Conservation (phyloP, 306 rosid species). For the Malus orientalis region DNA sequence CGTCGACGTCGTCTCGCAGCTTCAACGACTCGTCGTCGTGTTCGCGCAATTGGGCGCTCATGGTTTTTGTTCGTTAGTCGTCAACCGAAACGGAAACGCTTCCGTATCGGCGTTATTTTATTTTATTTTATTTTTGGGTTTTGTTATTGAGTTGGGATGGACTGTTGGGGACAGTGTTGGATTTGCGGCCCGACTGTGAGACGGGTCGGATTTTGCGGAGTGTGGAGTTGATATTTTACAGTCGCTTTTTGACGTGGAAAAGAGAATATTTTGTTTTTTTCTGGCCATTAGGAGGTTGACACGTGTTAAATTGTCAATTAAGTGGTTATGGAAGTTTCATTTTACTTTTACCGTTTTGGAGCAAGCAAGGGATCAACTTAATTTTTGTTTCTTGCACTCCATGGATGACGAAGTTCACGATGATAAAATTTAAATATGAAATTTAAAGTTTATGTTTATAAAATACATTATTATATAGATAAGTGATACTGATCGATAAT, state of each 20-base stretch:
- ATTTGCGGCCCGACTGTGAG: neutral
- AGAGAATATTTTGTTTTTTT: neutral
- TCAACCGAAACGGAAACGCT: neutral
- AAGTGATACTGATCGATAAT: no score
- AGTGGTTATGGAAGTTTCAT: neutral
- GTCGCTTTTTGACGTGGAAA: neutral
- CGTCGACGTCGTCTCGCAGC: conserved; percentile 18
- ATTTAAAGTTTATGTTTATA: no score
- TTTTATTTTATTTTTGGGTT: neutral
- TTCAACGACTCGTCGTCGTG: conserved; percentile 1
- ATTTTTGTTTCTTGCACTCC: no score
- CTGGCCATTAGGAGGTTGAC: neutral
- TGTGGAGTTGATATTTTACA: neutral
- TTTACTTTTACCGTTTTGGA: no score
- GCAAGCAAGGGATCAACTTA: no score
- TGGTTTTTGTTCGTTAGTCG: neutral
- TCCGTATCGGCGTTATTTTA: neutral
- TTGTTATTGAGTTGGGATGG: neutral
- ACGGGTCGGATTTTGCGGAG: neutral
- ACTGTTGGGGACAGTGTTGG: neutral
- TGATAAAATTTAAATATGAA: no score
- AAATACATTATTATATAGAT: no score
- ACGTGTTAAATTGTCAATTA: neutral
- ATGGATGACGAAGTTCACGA: no score
- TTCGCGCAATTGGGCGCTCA: conserved; percentile 37